These are phyloP conservation scores for Cladosporium sp. DNA, from an alignment of 2,329 filamentous ascomycete genomes.

Conservation along the genomic window DNA sequence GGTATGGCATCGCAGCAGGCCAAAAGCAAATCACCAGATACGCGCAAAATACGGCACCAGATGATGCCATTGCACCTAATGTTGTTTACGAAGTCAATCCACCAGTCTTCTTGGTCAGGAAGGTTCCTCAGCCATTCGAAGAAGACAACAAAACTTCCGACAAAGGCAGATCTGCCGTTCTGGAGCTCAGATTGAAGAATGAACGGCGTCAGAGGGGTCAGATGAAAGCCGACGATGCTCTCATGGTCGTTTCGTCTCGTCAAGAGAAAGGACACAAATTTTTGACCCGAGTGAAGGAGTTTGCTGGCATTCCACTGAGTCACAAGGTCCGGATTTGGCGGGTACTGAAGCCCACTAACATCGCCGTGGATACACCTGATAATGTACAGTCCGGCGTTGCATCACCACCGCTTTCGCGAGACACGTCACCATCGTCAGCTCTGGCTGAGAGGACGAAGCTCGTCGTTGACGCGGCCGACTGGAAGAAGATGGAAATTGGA, in stretches of 20 bases:
- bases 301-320: constrained; percentile 61
- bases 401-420: constrained; percentile 45
- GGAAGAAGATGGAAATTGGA: constrained; percentile 59
- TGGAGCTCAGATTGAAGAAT: constrained; percentile 15
- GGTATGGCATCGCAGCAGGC: constrained; percentile 72
- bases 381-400: constrained; percentile 25
- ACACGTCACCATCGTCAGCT: constrained; percentile 40
- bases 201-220: constrained; percentile 23
- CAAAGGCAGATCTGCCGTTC: background rate
- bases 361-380: constrained; percentile 24
- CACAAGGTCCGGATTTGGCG: constrained; percentile 77
- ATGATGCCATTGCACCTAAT: constrained; percentile 55
- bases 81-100: constrained; percentile 80
- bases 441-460: constrained; percentile 47
- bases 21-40: constrained; percentile 69
- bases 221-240: constrained; percentile 48
- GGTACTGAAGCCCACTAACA: constrained; percentile 46
- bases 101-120: constrained; percentile 78
- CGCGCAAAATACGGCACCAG: constrained; percentile 70
- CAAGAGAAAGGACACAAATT: constrained; percentile 70
- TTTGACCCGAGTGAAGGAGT: constrained; percentile 66
- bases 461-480: constrained; percentile 59
- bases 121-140: constrained; percentile 55
- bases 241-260: constrained; percentile 66
- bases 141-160: background rate